Evolutionary conservation across 768 basidiomycete genomes (phyloP).

Genomic region (Suillus bovinus): DNA sequence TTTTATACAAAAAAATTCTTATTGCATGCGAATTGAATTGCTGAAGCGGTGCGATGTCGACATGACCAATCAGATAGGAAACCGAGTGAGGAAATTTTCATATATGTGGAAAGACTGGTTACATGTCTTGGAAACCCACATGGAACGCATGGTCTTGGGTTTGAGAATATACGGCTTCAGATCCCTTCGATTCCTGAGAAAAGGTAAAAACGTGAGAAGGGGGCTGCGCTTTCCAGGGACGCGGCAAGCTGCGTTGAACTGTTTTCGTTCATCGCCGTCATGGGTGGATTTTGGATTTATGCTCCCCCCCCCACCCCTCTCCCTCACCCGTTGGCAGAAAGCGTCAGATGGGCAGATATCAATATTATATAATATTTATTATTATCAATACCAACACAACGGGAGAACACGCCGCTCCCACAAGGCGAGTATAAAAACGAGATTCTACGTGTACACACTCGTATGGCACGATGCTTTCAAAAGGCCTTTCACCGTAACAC

Average conservation of each 20-base stretch:
- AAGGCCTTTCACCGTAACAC: background rate
- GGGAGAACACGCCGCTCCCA: background rate
- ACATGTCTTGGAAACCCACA: background rate
- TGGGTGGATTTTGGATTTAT: no score
- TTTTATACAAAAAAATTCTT: background rate
- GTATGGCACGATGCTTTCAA: background rate
- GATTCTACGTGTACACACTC: background rate
- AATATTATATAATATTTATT: no score
- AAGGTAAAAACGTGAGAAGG: background rate
- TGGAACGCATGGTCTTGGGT: background rate
- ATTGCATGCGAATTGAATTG: slow-evolving; percentile 1
- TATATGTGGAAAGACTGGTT: background rate
- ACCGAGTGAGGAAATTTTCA: background rate
- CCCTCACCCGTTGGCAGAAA: no score
- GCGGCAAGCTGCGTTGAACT: background rate
- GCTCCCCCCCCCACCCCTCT: no score
- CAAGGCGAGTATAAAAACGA: background rate
- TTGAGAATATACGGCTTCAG: background rate
- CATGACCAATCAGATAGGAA: background rate
- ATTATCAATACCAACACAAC: no score
- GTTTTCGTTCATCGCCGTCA: background rate
- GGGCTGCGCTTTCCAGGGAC: background rate
- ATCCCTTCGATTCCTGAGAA: background rate
- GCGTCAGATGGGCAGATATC: no score
- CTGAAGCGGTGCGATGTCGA: background rate